A percentile compares a stretch with the other conserved stretches of the same genome.
Evolutionary conservation across 1,284 basidiomycete species (phyloP).

Genomic region (Amylostereum chailletii): DNA sequence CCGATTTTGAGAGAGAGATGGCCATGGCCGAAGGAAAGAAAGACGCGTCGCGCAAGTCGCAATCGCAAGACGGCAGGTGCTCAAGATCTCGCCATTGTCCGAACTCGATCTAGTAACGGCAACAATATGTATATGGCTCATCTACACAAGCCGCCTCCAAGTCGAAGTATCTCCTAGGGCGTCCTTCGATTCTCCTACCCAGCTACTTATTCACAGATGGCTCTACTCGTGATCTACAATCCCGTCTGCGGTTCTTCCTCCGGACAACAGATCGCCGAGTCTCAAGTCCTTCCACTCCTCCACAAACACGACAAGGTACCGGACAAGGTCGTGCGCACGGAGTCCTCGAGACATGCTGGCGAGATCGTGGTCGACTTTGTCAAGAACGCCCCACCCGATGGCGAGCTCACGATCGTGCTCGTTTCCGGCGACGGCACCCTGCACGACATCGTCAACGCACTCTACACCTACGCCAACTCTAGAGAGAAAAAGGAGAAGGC

Average conservation of each 20-base stretch:
- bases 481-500: constrained; percentile 6
- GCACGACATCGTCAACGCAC: constrained; percentile 71
- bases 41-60: constrained; percentile 12
- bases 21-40: constrained; percentile 22
- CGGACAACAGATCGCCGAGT: constrained; percentile 40
- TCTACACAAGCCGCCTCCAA: too few species aligned
- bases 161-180: too few species aligned
- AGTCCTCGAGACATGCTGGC: constrained; percentile 49
- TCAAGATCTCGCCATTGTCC: too few species aligned
- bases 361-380: constrained; percentile 37
- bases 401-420: constrained; percentile 43
- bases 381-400: constrained; percentile 14
- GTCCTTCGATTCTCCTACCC: too few species aligned
- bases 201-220: constrained; percentile 19
- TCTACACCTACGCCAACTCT: constrained; percentile 22
- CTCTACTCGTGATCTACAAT: constrained; percentile 40
- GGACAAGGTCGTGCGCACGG: constrained; percentile 41
- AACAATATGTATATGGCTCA: too few species aligned
- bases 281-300: constrained; percentile 62
- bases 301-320: constrained; percentile 25
- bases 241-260: constrained; percentile 36
- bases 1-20: constrained; percentile 57
- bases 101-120: too few species aligned
- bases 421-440: constrained; percentile 89
- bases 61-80: too few species aligned